These are phyloP conservation scores for Penicillium soppii DNA, from an alignment of 495 filamentous ascomycete species.

Conservation along the genomic window DNA sequence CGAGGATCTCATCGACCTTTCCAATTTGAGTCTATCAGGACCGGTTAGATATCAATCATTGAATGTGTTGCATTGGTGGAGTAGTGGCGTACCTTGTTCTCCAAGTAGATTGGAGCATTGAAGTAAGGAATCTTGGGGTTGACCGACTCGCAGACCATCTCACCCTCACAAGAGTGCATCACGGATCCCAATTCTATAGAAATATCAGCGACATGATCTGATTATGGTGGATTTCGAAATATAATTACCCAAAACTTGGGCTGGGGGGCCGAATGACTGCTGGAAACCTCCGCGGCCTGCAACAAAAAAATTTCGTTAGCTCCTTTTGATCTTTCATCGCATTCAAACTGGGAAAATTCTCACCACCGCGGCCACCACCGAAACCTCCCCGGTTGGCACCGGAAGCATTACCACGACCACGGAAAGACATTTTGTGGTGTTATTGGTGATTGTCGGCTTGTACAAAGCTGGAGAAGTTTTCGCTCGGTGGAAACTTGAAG, in stretches of 20 bases:
- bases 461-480: slow-evolving; percentile 45
- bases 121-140: slow-evolving; percentile 98
- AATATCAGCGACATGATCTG: slow-evolving; percentile 21
- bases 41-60: slow-evolving; percentile 16
- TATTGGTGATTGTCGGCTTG: slow-evolving; percentile 27
- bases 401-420: slow-evolving; percentile 46
- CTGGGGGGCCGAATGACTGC: slow-evolving; percentile 64
- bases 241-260: slow-evolving; percentile 59
- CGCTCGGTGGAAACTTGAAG: slow-evolving; percentile 48
- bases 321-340: slow-evolving; percentile 9
- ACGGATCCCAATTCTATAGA: slow-evolving; percentile 83
- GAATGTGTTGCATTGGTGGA: neutral
- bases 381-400: slow-evolving; percentile 54
- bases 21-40: slow-evolving; percentile 52
- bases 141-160: slow-evolving; percentile 90
- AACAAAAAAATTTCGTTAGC: slow-evolving; percentile 44
- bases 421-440: slow-evolving; percentile 52
- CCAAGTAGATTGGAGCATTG: slow-evolving; percentile 97
- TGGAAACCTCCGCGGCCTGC: slow-evolving; percentile 64
- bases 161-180: slow-evolving; percentile 91
- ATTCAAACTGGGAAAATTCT: slow-evolving; percentile 10
- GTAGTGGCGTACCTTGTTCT: slow-evolving; percentile 75
- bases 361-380: slow-evolving; percentile 46
- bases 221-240: neutral
- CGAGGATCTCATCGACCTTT: slow-evolving; percentile 68